phyloP scores from a whole-genome alignment of 2,329 filamentous ascomycete species.

The Aspergillus intermedius region DNA sequence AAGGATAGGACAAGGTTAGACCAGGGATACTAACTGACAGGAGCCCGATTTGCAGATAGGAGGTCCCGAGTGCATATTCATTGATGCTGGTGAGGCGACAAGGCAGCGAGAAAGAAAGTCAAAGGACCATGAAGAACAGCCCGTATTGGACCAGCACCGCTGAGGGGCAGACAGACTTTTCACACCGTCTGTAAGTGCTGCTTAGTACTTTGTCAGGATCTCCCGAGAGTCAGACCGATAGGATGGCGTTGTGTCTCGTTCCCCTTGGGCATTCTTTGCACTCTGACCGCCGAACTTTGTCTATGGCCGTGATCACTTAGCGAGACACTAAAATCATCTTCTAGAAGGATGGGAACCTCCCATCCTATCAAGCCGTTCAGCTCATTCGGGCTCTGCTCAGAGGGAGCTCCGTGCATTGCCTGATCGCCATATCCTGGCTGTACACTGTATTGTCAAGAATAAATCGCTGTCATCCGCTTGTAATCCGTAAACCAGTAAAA shows the following conservation, averaged over 20 bases:
- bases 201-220: too few relatives aligned
- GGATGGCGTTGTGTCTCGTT: too few relatives aligned
- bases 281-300: too few relatives aligned
- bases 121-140: too few relatives aligned
- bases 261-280: too few relatives aligned
- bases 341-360: background rate
- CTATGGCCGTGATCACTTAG: too few relatives aligned
- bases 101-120: too few relatives aligned
- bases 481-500: constrained; percentile 3
- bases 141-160: background rate
- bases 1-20: constrained; percentile 8
- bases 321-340: background rate
- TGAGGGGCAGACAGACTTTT: background rate
- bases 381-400: background rate
- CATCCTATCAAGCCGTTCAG: background rate
- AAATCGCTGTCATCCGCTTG: background rate
- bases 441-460: background rate
- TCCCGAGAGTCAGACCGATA: too few relatives aligned
- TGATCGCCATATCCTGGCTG: background rate
- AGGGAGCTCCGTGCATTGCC: background rate
- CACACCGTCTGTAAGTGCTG: background rate
- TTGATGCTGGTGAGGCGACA: too few relatives aligned
- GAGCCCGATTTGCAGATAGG: too few relatives aligned
- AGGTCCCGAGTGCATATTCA: too few relatives aligned
- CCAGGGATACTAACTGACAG: too few relatives aligned